phyloP scores from a whole-genome alignment of 2,329 filamentous ascomycete species.

The Myriosclerotinia duriaeana region DNA sequence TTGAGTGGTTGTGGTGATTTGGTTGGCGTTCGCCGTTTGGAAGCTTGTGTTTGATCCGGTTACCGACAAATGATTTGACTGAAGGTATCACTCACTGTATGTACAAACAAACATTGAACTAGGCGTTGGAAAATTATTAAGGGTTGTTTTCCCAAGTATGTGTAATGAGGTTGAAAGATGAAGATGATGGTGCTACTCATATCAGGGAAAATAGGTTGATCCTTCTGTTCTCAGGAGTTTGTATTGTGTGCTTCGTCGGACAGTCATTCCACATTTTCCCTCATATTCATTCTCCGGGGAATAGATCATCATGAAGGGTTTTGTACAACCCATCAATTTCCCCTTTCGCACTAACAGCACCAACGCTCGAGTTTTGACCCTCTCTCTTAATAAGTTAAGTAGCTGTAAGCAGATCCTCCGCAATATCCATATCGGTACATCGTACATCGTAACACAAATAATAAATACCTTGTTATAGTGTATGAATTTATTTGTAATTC shows the following conservation, averaged over 20 bases:
- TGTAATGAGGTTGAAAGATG: too few species aligned
- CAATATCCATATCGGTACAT: neutral
- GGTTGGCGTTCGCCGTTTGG: neutral
- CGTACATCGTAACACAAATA: too few species aligned
- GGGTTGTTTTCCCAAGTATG: too few species aligned
- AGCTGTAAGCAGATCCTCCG: neutral
- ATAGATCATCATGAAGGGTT: neutral
- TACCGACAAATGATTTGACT: neutral
- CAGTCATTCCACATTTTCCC: neutral
- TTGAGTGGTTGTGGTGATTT: neutral
- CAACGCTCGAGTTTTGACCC: constrained; percentile 14
- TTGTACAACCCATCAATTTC: neutral
- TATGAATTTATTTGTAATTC: neutral
- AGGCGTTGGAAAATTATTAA: too few species aligned
- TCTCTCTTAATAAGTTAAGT: neutral
- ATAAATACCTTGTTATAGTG: too few species aligned
- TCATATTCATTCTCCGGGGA: neutral
- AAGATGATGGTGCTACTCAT: too few species aligned
- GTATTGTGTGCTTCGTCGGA: too few species aligned
- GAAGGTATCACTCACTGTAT: too few species aligned
- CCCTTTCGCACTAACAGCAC: neutral
- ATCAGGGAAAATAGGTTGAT: too few species aligned
- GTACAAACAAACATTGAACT: too few species aligned
- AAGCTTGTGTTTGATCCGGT: neutral
- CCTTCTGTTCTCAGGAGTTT: too few species aligned